phyloP scores from a whole-genome alignment of 208 protist genomes.

The Porcisia hertigi region DNA sequence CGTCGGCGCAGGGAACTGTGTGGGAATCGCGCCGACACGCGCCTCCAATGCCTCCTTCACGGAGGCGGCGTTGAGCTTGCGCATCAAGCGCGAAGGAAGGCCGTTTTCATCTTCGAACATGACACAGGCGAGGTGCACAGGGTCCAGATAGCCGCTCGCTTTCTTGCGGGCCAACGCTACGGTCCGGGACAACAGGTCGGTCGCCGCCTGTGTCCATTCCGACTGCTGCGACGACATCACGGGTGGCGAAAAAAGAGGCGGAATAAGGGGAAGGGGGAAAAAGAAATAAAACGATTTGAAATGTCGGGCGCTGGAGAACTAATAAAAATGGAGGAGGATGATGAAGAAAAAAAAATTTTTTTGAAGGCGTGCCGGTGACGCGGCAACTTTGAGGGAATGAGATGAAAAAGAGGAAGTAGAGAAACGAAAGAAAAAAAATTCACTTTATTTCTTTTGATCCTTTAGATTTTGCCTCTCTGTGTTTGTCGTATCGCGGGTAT shows the following conservation, averaged over 20 bases:
- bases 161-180: conserved; percentile 52
- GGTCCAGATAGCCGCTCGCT: conserved; percentile 64
- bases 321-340: background rate
- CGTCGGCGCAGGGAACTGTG: conserved; percentile 62
- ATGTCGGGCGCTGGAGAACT: background rate
- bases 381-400: no score
- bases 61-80: conserved; percentile 52
- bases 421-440: background rate
- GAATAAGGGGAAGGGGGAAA: background rate
- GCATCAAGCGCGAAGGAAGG: conserved; percentile 63
- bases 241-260: conserved; percentile 11
- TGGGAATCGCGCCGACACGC: conserved; percentile 47
- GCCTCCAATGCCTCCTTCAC: conserved; percentile 59
- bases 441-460: background rate
- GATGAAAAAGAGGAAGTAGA: background rate
- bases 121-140: conserved; percentile 56
- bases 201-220: conserved; percentile 72
- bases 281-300: no score
- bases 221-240: conserved; percentile 37
- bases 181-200: conserved; percentile 48
- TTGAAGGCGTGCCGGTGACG: no score
- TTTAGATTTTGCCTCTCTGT: background rate
- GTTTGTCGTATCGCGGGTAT: background rate
- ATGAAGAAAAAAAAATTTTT: no score
- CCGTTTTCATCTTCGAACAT: conserved; percentile 68